Base-by-base conservation (phyloP, 306 rosid genomes). In the Cucurbita pepo region DNA sequence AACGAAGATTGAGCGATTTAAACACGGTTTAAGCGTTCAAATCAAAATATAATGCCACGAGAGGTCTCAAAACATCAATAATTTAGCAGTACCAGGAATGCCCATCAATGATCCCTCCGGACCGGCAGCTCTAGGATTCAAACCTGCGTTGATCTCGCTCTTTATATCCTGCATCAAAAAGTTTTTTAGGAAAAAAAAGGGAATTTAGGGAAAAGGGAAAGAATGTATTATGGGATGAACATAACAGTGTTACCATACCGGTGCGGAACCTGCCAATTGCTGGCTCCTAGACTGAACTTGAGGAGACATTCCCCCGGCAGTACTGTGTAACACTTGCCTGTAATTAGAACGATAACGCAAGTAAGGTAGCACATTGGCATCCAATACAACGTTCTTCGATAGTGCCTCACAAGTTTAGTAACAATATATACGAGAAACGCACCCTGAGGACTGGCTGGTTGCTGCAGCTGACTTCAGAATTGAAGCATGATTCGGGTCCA, bases 401-500 rank as follows among this genome's bases (percentile, higher is more conserved):
- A 30, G 34, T 30, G 34, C 34, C 2, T 30, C 3, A 30, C 25
- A 30, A 30, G 34, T 30, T 30, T 30, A 30, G 34, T 30, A 2
- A 30, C 34, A 30, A 53, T 81, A 61, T 13, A 43, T 5, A 8
- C 36, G 69, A 61, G 81, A 77, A 75, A 74, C 8, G 56, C 58
- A 95, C 99, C 99, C 99, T 56, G 99, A 89, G 72, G 97, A 87
- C 82, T 94, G 97, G 81, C 97, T 89, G 76, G 88, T 30, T 73
- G 92, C 95, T 48, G 88, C 87, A 81, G 92, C 88, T 78, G 99
- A 88, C 95, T 91, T 95, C 57, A 91, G 78, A 69, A 95, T 79
- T 36, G 99, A 84, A 74, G 97, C 84, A 56, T 95, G 92, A 82
- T 78, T 89, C 34, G 86, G 89, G 77, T 95, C 99, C 88, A 91